Evolutionary conservation across 2,329 filamentous ascomycete species (phyloP).

Genomic region (Sarocladium strictum): DNA sequence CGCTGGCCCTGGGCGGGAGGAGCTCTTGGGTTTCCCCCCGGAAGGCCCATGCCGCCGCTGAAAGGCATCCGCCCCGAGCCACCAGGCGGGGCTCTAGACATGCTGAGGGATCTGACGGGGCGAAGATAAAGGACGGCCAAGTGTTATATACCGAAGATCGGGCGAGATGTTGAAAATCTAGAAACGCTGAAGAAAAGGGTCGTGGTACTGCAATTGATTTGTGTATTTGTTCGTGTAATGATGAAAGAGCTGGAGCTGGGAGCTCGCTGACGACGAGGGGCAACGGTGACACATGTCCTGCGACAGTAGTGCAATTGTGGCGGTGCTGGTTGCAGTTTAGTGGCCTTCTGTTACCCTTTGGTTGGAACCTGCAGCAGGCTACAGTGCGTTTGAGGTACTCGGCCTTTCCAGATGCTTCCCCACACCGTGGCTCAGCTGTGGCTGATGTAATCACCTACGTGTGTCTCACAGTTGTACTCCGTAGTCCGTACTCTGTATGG

Average conservation of each 20-base stretch:
- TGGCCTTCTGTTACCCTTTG: background rate
- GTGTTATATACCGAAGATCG: background rate
- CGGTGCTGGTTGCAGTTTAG: conserved; percentile 2
- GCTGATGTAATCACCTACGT: too few relatives aligned
- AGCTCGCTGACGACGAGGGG: conserved; percentile 7
- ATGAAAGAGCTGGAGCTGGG: background rate
- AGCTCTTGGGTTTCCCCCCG: conserved; percentile 23
- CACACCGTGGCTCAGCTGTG: too few relatives aligned
- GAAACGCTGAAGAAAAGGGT: background rate
- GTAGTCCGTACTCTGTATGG: too few relatives aligned
- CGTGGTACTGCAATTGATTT: background rate
- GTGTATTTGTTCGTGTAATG: background rate
- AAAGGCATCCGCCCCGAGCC: conserved; percentile 20
- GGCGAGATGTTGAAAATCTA: background rate
- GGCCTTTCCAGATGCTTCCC: background rate
- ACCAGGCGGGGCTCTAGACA: conserved; percentile 25
- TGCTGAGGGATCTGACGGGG: conserved; percentile 11
- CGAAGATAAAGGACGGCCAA: background rate
- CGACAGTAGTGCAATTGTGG: conserved; percentile 4
- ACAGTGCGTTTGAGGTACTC: background rate
- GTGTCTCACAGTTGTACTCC: too few relatives aligned
- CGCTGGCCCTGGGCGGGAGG: conserved; percentile 15
- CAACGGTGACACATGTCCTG: conserved; percentile 6
- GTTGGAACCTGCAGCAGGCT: background rate
- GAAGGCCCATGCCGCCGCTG: conserved; percentile 20